These are phyloP conservation scores for Protostelium mycophagum DNA, from an alignment of 78 protist genomes.

Conservation along the genomic window DNA sequence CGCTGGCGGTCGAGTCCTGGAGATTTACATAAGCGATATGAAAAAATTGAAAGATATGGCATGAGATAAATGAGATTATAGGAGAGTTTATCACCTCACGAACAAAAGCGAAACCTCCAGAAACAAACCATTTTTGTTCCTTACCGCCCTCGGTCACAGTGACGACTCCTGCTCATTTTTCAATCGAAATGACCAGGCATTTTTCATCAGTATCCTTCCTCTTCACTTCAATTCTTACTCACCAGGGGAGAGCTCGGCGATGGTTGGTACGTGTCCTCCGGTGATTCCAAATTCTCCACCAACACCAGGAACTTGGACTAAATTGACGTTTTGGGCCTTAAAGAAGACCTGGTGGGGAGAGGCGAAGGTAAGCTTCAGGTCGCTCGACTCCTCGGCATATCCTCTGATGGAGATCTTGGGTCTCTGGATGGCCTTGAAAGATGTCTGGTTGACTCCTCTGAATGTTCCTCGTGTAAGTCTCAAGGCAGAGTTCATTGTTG, in stretches of 20 bases:
- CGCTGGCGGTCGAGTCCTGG: conserved; percentile 15
- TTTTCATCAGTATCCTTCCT: too few species aligned
- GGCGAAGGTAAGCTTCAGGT: conserved; percentile 12
- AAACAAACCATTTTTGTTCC: conserved; percentile 44
- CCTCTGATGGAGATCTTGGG: too few species aligned
- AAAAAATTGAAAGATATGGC: not conserved
- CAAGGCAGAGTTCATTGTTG: too few species aligned
- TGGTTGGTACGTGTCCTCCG: conserved; percentile 49
- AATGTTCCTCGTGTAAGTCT: too few species aligned
- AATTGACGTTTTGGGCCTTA: conserved; percentile 34
- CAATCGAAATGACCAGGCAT: too few species aligned
- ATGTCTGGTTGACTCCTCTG: too few species aligned
- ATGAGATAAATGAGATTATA: not conserved
- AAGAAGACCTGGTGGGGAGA: conserved; percentile 57
- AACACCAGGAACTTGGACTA: conserved; percentile 56
- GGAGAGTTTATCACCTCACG: not conserved
- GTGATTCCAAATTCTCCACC: conserved; percentile 49
- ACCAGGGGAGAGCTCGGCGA: conserved; percentile 50
- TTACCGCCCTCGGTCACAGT: conserved; percentile 25
- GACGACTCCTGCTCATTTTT: conserved; percentile 32
- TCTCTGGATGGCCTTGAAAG: too few species aligned
- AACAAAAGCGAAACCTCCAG: conserved; percentile 63
- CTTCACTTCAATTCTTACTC: too few species aligned
- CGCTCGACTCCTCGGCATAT: not conserved
- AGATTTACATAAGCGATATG: not conserved